Conservation (phyloP, 768 basidiomycete genomes). For the Rhizopogon roseolus region DNA sequence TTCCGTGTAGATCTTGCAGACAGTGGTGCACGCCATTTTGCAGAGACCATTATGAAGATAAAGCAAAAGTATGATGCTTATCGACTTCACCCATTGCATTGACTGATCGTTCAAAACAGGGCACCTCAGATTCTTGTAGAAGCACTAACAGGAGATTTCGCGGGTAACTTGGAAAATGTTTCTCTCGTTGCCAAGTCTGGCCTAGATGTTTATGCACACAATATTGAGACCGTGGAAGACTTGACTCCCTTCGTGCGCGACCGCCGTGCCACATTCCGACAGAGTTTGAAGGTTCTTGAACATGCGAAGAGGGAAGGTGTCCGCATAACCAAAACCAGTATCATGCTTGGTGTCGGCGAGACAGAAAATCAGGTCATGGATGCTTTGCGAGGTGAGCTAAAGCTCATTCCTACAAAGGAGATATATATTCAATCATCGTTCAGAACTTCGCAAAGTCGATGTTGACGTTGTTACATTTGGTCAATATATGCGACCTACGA, state of each 20-base stretch:
- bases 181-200: conserved; percentile 86
- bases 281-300: conserved; percentile 75
- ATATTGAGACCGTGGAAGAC: conserved; percentile 93
- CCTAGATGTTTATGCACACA: conserved; percentile 97
- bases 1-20: conserved; percentile 74
- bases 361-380: conserved; percentile 74
- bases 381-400: conserved; percentile 69
- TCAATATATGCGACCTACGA: conserved; percentile 99
- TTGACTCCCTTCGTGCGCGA: conserved; percentile 95
- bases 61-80: conserved; percentile 75
- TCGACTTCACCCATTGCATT: background rate
- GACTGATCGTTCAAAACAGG: conserved; percentile 34
- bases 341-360: conserved; percentile 98
- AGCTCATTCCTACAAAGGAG: background rate
- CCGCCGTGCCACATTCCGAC: conserved; percentile 85
- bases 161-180: conserved; percentile 70
- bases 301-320: conserved; percentile 83
- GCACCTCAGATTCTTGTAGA: conserved; percentile 96
- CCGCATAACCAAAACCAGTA: conserved; percentile 92
- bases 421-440: background rate
- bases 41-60: conserved; percentile 90
- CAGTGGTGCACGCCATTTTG: conserved; percentile 91
- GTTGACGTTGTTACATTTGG: conserved; percentile 99
- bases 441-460: conserved; percentile 82
- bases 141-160: conserved; percentile 94